These are phyloP conservation scores for Aeschynomene evenia DNA, from an alignment of 306 rosid genomes.

Conservation along the genomic window DNA sequence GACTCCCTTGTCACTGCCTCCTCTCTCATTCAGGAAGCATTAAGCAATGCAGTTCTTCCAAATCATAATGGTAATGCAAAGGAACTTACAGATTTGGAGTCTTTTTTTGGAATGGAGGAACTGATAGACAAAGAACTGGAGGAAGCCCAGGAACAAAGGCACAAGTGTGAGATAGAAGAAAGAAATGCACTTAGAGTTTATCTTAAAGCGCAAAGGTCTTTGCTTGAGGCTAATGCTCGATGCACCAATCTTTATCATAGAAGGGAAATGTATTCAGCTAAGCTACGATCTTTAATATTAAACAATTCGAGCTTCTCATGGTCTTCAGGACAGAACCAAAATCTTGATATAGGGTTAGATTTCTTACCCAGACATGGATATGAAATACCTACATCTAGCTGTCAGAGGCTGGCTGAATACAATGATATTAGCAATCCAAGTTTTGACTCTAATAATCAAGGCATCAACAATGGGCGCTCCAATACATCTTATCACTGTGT, in stretches of 20 bases:
- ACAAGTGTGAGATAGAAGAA: constrained; percentile 83
- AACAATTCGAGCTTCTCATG: constrained; percentile 59
- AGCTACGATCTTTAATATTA: constrained; percentile 59
- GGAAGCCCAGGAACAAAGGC: constrained; percentile 85
- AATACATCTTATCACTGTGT: constrained; percentile 39
- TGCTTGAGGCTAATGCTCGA: constrained; percentile 78
- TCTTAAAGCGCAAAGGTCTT: constrained; percentile 81
- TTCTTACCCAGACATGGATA: constrained; percentile 54
- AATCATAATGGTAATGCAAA: constrained; percentile 51
- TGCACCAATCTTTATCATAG: constrained; percentile 70
- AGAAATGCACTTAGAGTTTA: constrained; percentile 83
- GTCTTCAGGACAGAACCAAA: constrained; percentile 60
- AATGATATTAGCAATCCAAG: constrained; percentile 49
- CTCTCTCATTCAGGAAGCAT: constrained; percentile 45
- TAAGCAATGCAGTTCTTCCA: constrained; percentile 37
- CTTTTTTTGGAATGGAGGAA: constrained; percentile 71
- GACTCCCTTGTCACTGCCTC: constrained; percentile 6
- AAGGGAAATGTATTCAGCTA: constrained; percentile 71
- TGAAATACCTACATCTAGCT: constrained; percentile 48
- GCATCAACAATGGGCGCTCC: constrained; percentile 38
- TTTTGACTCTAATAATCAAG: constrained; percentile 53
- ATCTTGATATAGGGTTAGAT: constrained; percentile 54
- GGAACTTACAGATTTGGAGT: constrained; percentile 49
- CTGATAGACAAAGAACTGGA: constrained; percentile 83
- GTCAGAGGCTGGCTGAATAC: constrained; percentile 55